Conservation (phyloP, 1,139 yeast species). For the Cylindricascospora bacillispora region DNA sequence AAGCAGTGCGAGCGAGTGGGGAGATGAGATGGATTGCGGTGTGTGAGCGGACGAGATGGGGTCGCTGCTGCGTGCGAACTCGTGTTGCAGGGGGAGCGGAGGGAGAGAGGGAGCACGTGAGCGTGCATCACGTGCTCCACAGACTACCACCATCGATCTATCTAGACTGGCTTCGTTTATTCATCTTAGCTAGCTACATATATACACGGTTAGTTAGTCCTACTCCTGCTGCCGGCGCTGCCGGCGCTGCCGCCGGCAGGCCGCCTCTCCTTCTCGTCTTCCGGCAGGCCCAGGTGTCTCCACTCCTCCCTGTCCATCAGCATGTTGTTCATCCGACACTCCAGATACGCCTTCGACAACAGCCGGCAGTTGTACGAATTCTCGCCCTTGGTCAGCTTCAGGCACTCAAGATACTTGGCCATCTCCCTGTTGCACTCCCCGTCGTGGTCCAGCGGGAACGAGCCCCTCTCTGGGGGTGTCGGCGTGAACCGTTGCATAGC, state of each 20-base stretch:
- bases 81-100: too few relatives aligned
- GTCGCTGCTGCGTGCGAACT: too few relatives aligned
- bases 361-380: conserved; percentile 84
- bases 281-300: conserved; percentile 77
- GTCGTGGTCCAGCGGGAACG: conserved; percentile 89
- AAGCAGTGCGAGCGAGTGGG: too few relatives aligned
- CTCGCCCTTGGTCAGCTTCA: conserved; percentile 64
- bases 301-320: conserved; percentile 76
- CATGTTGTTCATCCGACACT: conserved; percentile 84
- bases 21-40: too few relatives aligned
- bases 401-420: conserved; percentile 64
- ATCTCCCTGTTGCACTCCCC: conserved; percentile 72
- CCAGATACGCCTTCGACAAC: conserved; percentile 67
- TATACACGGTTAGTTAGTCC: neutral
- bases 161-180: too few relatives aligned
- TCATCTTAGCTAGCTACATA: too few relatives aligned
- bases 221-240: conserved; percentile 1
- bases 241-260: conserved; percentile 1
- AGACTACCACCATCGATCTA: too few relatives aligned
- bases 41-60: too few relatives aligned
- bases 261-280: conserved; percentile 35
- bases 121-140: too few relatives aligned
- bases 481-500: conserved; percentile 50
- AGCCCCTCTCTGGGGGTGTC: conserved; percentile 92
- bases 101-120: too few relatives aligned